These are phyloP conservation scores for Carex arenaria DNA, from an alignment of 202 grass and related monocot species.

Conservation along the genomic window DNA sequence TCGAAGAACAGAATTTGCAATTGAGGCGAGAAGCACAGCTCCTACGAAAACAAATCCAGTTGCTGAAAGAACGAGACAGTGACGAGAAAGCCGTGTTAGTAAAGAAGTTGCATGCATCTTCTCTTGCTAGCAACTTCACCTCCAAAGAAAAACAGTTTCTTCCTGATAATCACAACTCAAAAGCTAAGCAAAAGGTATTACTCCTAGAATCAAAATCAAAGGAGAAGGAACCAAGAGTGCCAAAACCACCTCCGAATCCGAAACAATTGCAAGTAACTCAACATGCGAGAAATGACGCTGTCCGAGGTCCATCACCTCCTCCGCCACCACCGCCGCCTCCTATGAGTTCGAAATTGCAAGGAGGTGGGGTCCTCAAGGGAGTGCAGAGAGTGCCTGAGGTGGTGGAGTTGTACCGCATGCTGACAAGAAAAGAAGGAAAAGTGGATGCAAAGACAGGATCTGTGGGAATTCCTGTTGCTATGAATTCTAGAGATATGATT, in stretches of 20 bases:
- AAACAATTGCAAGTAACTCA: constrained; percentile 27
- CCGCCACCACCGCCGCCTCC: constrained; percentile 65
- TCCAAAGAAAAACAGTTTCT: constrained; percentile 55
- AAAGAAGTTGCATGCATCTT: constrained; percentile 61
- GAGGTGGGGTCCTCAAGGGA: constrained; percentile 38
- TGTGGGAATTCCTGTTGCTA: constrained; percentile 40
- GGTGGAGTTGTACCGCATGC: constrained; percentile 65
- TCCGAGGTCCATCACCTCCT: constrained; percentile 29
- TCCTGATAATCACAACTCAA: constrained; percentile 22
- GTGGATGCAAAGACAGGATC: constrained; percentile 51
- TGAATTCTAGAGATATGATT: constrained; percentile 80
- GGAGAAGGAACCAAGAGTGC: constrained; percentile 52
- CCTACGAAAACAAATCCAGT: constrained; percentile 53
- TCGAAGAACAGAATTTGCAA: constrained; percentile 88
- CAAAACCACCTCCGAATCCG: constrained; percentile 67
- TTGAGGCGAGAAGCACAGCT: constrained; percentile 59
- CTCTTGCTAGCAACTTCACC: constrained; percentile 26
- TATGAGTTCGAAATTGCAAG: constrained; percentile 38
- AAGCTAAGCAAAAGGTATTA: not conserved
- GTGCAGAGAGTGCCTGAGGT: constrained; percentile 83
- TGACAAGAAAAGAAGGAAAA: constrained; percentile 80
- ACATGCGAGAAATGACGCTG: constrained; percentile 26
- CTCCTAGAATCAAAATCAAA: constrained; percentile 29
- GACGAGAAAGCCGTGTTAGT: constrained; percentile 40
- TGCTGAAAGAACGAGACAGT: constrained; percentile 55